A percentile compares a stretch with the other conserved stretches of the same genome.
Evolutionary conservation across 225 moss, liverwort and hornwort genomes (phyloP).

Genomic region (Sphagnum tenellum): DNA sequence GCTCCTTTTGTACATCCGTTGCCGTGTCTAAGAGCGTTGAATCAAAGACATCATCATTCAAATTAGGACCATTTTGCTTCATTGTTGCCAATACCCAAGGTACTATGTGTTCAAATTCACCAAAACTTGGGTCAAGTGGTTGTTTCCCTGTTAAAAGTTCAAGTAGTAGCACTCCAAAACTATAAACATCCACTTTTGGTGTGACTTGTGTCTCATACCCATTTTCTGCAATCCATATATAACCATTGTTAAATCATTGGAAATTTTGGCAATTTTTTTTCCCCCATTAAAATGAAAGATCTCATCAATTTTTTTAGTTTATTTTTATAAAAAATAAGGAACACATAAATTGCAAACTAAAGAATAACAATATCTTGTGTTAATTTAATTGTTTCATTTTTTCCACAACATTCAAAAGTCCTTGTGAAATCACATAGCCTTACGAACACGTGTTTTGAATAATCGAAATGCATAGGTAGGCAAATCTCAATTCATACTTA

Average conservation of each 20-base stretch:
- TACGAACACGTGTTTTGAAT: too few species aligned
- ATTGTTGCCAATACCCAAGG: conserved; percentile 29
- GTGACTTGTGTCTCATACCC: conserved; percentile 43
- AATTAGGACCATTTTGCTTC: conserved; percentile 9
- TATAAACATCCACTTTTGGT: conserved; percentile 62
- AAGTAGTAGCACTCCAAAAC: conserved; percentile 55
- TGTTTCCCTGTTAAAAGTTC: conserved; percentile 66
- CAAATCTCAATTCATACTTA: conserved; percentile 3
- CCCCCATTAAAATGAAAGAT: neutral
- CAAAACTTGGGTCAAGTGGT: conserved; percentile 31
- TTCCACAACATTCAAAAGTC: neutral
- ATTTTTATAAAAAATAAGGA: neutral
- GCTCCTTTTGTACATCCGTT: conserved; percentile 31
- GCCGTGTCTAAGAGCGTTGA: conserved; percentile 27
- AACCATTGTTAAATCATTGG: too few species aligned
- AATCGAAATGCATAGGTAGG: too few species aligned
- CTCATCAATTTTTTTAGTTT: neutral
- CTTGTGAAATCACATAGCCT: neutral
- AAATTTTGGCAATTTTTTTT: too few species aligned
- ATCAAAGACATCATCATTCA: conserved; percentile 35
- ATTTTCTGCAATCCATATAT: conserved; percentile 21
- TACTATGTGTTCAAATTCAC: conserved; percentile 33
- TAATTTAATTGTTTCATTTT: neutral
- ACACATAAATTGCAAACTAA: too few species aligned
- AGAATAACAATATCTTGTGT: neutral